Evolutionary conservation across 163 green algal species (phyloP), one percentile per base, ranked within the genome.

Genomic region (Scenedesmus sp.): DNA sequence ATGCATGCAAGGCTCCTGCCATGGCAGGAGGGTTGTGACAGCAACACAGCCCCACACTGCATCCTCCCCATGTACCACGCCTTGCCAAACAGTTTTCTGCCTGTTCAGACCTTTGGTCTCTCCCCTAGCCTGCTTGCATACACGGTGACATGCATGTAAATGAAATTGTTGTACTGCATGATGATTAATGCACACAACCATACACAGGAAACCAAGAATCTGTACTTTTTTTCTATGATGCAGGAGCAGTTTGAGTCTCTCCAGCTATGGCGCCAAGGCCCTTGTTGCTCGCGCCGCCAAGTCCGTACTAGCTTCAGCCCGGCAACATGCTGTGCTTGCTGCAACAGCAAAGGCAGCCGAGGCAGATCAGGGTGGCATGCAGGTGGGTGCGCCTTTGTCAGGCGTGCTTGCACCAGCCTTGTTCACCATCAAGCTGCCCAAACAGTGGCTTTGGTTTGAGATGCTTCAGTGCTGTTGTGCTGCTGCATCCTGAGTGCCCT

Each of bases 301-400:
- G 44, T 20, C 46, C 37, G 33, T 92, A 15, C 81, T 89, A 37
- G 44, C 65, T 22, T 70, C 70, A n/a, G 88, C 65, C 2, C 49
- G 88, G 61, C 65, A 89, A 42, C 46, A 89, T 49, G 37, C 73
- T 43, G 88, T 92, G 65, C 46, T 79, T 12, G 83, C 40, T 59
- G 88, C 70, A 78, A 65, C 81, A 85, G 49, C 59, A n/a, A 44
- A 35, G 42, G 88, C 20, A 12, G 44, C 33, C 22, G 82, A 49
- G 30, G 82, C 49, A 35, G 68, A 44, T 33, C 42, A 3, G 5
- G n/a, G 42, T n/a, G 85, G 65, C 44, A 44, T 6, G 2, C 43
- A 68, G 20, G 85, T 70, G 85, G 9, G 24, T n/a, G 26, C 24
- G 24, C 40, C 43, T 51, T 30, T 59, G 53, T 9, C 2, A 33